A percentile compares a stretch with the other conserved stretches of the same genome.
Conservation (phyloP, 495 filamentous ascomycete species). For the Lophiostoma macrostomum region DNA sequence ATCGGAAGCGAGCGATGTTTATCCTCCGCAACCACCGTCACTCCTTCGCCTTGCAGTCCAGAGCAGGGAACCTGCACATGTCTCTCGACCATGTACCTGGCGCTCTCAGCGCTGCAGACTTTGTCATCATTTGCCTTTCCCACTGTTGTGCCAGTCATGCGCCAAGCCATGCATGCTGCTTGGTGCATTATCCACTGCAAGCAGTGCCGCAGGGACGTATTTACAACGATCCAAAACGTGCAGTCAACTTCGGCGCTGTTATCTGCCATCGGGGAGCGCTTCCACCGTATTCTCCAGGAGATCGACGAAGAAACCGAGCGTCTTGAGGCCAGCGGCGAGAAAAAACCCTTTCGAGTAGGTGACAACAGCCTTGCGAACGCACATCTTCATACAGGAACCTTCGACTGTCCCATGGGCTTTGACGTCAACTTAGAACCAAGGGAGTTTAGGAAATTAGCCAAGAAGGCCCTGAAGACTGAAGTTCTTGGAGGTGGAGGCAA, state of each 20-base stretch:
- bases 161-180: constrained; percentile 36
- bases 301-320: constrained; percentile 36
- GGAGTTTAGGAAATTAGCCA: constrained; percentile 39
- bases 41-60: constrained; percentile 1
- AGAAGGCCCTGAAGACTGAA: constrained; percentile 39
- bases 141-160: constrained; percentile 32
- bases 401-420: constrained; percentile 39
- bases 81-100: constrained; percentile 40
- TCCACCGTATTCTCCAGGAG: constrained; percentile 30
- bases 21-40: background rate
- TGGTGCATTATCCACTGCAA: constrained; percentile 34
- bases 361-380: constrained; percentile 29
- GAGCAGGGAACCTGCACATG: constrained; percentile 34
- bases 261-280: constrained; percentile 35
- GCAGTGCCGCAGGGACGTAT: constrained; percentile 35
- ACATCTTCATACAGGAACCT: constrained; percentile 36
- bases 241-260: constrained; percentile 34
- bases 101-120: constrained; percentile 33
- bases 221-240: constrained; percentile 39
- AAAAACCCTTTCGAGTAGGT: constrained; percentile 38
- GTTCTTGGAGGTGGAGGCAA: constrained; percentile 32
- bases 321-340: constrained; percentile 26
- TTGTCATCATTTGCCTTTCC: constrained; percentile 38
- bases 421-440: constrained; percentile 32
- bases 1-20: too few relatives aligned